phyloP scores from a whole-genome alignment of 805 yeast genomes.

The Saturnispora sekii region DNA sequence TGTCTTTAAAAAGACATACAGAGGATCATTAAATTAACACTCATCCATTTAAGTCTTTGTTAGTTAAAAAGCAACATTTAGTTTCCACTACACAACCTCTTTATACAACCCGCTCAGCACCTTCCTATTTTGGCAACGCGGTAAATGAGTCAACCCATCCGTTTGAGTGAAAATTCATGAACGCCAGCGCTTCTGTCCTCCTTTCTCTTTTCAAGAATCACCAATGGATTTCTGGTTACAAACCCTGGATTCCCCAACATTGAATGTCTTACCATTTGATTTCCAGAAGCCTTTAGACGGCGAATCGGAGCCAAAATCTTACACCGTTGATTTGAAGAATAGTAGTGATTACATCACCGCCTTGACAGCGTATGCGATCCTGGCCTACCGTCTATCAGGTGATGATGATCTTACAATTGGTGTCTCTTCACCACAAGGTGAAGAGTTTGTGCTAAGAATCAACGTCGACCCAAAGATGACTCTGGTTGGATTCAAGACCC shows the following conservation, averaged over 20 bases:
- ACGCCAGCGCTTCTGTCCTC: too few relatives aligned
- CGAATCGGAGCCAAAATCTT: slow-evolving; percentile 53
- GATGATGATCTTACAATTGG: slow-evolving; percentile 91
- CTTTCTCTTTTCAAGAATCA: too few relatives aligned
- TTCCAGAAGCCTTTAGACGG: slow-evolving; percentile 67
- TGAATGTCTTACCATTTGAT: slow-evolving; percentile 84
- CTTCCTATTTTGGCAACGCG: slow-evolving; percentile 5
- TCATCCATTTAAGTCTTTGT: too few relatives aligned
- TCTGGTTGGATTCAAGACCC: slow-evolving; percentile 43
- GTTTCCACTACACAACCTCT: too few relatives aligned
- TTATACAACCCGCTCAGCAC: background rate
- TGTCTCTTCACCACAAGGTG: slow-evolving; percentile 46
- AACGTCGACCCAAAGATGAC: slow-evolving; percentile 42
- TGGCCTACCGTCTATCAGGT: slow-evolving; percentile 76
- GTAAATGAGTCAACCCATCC: slow-evolving; percentile 1
- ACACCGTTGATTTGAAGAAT: slow-evolving; percentile 2
- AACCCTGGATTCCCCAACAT: slow-evolving; percentile 66
- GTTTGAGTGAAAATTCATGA: background rate
- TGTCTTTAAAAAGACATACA: too few relatives aligned
- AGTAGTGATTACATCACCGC: slow-evolving; percentile 37
- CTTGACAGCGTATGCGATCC: slow-evolving; percentile 57
- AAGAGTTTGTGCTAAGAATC: slow-evolving; percentile 55
- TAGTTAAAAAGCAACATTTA: too few relatives aligned
- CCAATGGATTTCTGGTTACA: slow-evolving; percentile 48
- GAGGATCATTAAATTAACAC: too few relatives aligned